Base-by-base conservation (phyloP, 306 rosid genomes). In the Vigna unguiculata region DNA sequence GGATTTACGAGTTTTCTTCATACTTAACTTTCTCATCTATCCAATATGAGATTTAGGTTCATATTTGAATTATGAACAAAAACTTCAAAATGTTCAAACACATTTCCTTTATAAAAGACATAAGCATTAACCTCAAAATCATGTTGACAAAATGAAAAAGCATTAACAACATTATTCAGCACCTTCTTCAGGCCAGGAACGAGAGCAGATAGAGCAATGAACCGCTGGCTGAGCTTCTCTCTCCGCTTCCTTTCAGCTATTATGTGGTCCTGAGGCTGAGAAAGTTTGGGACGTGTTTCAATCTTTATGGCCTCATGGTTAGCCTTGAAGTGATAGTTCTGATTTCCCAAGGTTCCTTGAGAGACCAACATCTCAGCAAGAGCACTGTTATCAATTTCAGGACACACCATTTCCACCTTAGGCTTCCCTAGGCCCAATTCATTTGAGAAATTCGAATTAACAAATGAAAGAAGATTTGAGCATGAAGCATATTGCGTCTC, bases 101-200 rank as follows among this genome's bases (percentile, higher is more conserved):
- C 30, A 49, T 41, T 22, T 32, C 11, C 48, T 2, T 49, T 13
- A 51, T 38, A 59, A 52, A 61, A 51, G 67, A 19, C 28, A 75
- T 4, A 34, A 59, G 17, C 45, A 38, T 25, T 25, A 10, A 59
- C 73, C 54, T 40, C 19, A 72, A 12, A 71, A 57, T 58, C 54
- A 22, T 60, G 22, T 17, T 69, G 57, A 8, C 58, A 20, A 52
- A 60, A 54, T 7, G 11, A 43, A 48, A 38, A 58, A 4, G 5
- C 22, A 40, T 4, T 40, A 64, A 68, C 38, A 71, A 43, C 10
- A 32, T 30, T 9, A n/a, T 40, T 41, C 17, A 24, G 11, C 79
- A 95, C 98, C 97, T 95, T 95, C 87, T 90, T 92, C 3, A 95
- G 91, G 78, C 88, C 93, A n/a, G 98, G 97, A 88, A 92, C 85